phyloP scores from a whole-genome alignment of 352 stramenopile species.

The Globisporangium middletonii region DNA sequence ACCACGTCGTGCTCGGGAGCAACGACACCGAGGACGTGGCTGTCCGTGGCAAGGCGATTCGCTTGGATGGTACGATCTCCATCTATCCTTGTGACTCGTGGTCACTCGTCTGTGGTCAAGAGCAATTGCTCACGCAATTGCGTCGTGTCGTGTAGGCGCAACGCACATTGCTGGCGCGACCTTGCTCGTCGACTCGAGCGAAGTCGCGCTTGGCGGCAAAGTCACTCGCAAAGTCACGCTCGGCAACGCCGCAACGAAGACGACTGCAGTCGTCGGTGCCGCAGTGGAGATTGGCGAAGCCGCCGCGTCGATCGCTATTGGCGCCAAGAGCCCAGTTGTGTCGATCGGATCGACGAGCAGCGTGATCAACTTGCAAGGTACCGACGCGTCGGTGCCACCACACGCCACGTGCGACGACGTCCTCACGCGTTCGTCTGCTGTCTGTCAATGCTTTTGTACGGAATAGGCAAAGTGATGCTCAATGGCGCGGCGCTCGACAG shows the following conservation, averaged over 20 bases:
- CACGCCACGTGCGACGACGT: not conserved
- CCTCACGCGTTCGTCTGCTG: not conserved
- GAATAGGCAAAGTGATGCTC: constrained; percentile 36
- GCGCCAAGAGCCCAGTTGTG: constrained; percentile 20
- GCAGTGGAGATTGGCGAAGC: constrained; percentile 19
- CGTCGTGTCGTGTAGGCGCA: constrained; percentile 10
- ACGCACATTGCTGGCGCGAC: constrained; percentile 19
- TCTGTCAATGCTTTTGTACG: not conserved
- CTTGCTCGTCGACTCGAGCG: constrained; percentile 19
- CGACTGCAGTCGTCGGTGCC: constrained; percentile 13
- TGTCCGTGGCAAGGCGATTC: constrained; percentile 16
- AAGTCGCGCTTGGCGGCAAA: constrained; percentile 28
- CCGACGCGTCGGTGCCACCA: not conserved
- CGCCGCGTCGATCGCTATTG: constrained; percentile 25
- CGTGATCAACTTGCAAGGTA: constrained; percentile 27
- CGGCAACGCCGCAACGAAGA: constrained; percentile 18
- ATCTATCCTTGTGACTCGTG: not conserved
- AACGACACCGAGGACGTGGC: constrained; percentile 14
- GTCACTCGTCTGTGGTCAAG: not conserved
- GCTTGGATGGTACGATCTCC: constrained; percentile 15
- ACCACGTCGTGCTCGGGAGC: constrained; percentile 10
- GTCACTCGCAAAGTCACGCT: constrained; percentile 27
- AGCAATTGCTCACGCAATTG: not conserved
- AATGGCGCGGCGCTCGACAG: constrained; percentile 40
- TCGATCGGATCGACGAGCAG: constrained; percentile 27